Percentiles rank a stretch among this genome's conserved stretches.
Conservation (phyloP, 257 asterid genomes). For the Solanum bulbocastanum region DNA sequence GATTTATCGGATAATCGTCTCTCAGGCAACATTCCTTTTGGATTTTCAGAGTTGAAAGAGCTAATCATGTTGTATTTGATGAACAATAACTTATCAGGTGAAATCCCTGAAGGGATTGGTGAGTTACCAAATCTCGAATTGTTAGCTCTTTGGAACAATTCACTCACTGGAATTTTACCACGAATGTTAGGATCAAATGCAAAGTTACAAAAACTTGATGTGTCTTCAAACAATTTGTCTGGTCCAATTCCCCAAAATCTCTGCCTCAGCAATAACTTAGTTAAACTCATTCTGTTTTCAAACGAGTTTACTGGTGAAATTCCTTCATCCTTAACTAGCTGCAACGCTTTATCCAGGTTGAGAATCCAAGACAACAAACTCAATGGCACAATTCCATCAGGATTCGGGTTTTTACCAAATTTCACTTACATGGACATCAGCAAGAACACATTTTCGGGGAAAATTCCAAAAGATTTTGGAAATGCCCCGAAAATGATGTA, state of each 20-base stretch:
- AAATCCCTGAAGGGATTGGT: slow-evolving; percentile 61
- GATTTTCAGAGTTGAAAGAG: slow-evolving; percentile 29
- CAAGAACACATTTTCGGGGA: slow-evolving; percentile 50
- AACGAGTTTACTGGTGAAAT: slow-evolving; percentile 56
- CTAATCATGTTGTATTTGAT: slow-evolving; percentile 37
- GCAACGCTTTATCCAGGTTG: slow-evolving; percentile 44
- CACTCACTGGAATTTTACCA: slow-evolving; percentile 60
- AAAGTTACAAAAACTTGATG: slow-evolving; percentile 55
- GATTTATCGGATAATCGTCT: slow-evolving; percentile 70
- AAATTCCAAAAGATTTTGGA: slow-evolving; percentile 64
- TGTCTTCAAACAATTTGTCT: slow-evolving; percentile 57
- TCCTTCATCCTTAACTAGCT: slow-evolving; percentile 54
- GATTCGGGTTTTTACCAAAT: slow-evolving; percentile 63
- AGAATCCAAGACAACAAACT: slow-evolving; percentile 62
- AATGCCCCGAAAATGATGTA: slow-evolving; percentile 40
- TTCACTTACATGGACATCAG: slow-evolving; percentile 65
- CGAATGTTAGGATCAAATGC: slow-evolving; percentile 64
- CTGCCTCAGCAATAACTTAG: slow-evolving; percentile 44
- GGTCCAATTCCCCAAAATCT: slow-evolving; percentile 74
- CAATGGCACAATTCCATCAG: slow-evolving; percentile 67
- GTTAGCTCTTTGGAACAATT: slow-evolving; percentile 71
- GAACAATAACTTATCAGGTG: slow-evolving; percentile 59
- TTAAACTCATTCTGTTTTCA: slow-evolving; percentile 56
- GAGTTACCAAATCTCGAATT: slow-evolving; percentile 59
- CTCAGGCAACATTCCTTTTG: slow-evolving; percentile 52